Evolutionary conservation across 371 early-diverging fungal species (phyloP).

Genomic region (Mortierella sp.): DNA sequence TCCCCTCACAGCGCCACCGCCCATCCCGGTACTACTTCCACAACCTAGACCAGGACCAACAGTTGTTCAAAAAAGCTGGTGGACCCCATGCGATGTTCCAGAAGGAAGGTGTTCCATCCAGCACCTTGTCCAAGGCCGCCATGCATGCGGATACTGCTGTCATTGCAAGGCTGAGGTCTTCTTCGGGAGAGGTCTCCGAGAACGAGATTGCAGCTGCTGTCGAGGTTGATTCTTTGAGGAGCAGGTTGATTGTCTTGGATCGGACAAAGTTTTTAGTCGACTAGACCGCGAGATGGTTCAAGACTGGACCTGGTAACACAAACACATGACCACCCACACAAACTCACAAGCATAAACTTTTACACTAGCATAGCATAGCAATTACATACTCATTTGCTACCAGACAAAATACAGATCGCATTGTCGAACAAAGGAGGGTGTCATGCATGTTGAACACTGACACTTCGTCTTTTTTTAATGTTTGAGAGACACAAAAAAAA

Average conservation of each 20-base stretch:
- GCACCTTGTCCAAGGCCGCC: neutral
- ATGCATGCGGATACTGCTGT: neutral
- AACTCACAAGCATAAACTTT: too few species aligned
- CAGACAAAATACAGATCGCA: neutral
- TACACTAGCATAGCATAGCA: neutral
- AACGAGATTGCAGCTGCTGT: neutral
- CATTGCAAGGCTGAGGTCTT: neutral
- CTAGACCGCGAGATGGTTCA: neutral
- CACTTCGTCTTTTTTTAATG: neutral
- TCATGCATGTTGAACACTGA: neutral
- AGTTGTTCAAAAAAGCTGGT: neutral
- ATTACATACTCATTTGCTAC: neutral
- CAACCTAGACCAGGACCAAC: constrained; percentile 33
- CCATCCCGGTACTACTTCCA: constrained; percentile 46
- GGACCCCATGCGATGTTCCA: constrained; percentile 10
- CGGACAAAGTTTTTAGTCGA: constrained; percentile 27
- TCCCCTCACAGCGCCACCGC: constrained; percentile 30
- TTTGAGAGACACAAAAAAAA: neutral
- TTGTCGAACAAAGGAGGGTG: neutral
- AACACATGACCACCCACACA: too few species aligned
- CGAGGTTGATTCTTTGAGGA: neutral
- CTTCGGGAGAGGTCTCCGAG: neutral
- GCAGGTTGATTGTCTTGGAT: constrained; percentile 24
- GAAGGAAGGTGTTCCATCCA: constrained; percentile 35
- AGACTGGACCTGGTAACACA: too few species aligned